These are phyloP conservation scores for Rugosomyces carneus DNA, from an alignment of 1,284 basidiomycete species.

Conservation along the genomic window DNA sequence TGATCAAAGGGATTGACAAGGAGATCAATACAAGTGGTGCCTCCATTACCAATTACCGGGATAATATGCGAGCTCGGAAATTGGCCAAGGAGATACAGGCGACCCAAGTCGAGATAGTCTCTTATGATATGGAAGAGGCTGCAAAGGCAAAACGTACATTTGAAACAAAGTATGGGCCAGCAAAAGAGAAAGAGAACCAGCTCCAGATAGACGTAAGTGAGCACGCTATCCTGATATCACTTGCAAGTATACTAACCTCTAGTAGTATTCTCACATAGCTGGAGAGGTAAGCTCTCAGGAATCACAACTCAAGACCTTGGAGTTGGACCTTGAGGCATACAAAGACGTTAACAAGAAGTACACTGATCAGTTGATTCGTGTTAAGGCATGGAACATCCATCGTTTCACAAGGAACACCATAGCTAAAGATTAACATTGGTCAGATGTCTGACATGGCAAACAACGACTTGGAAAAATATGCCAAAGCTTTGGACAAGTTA, in stretches of 20 bases:
- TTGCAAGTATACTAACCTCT: conserved; percentile 10
- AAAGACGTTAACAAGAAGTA: conserved; percentile 84
- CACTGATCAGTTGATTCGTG: conserved; percentile 87
- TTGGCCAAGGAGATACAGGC: conserved; percentile 62
- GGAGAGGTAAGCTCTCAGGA: conserved; percentile 80
- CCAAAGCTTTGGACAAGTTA: conserved; percentile 91
- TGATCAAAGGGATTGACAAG: conserved; percentile 53
- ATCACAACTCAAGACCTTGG: conserved; percentile 61
- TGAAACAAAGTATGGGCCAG: conserved; percentile 70
- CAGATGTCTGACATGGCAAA: conserved; percentile 94
- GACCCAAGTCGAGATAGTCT: conserved; percentile 70
- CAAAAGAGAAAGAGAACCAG: conserved; percentile 67
- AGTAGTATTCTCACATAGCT: conserved; percentile 71
- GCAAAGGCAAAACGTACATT: conserved; percentile 79
- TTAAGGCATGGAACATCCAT: conserved; percentile 58
- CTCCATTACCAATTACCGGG: conserved; percentile 69
- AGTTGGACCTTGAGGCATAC: conserved; percentile 81
- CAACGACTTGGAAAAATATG: conserved; percentile 94
- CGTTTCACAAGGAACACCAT: not conserved
- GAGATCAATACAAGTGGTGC: conserved; percentile 72
- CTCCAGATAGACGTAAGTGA: conserved; percentile 63
- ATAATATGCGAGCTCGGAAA: conserved; percentile 80
- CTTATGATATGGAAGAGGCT: conserved; percentile 76
- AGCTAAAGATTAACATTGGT: not conserved
- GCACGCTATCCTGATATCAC: not conserved